Conservation (phyloP, 176 grass and related monocot genomes). For the Musa itinerans region DNA sequence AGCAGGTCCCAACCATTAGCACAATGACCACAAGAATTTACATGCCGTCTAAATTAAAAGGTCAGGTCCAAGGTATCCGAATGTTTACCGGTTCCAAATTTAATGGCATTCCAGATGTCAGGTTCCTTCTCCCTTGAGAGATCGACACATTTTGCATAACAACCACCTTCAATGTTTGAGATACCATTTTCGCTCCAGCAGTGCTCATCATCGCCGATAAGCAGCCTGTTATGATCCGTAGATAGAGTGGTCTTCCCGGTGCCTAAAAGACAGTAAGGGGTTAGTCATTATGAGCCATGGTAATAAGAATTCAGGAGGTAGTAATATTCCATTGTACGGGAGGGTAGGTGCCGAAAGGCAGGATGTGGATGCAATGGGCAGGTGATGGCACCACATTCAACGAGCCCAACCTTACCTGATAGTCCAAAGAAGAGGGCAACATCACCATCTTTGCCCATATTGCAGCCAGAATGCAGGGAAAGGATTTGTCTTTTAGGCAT, state of each 20-base stretch:
- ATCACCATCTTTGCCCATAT: constrained; percentile 90
- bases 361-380: constrained; percentile 44
- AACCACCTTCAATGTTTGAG: constrained; percentile 96
- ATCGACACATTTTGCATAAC: constrained; percentile 95
- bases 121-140: constrained; percentile 80
- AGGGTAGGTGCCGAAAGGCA: constrained; percentile 10
- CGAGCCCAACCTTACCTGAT: constrained; percentile 64
- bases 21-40: not conserved
- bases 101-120: constrained; percentile 98
- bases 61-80: no score
- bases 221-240: constrained; percentile 75
- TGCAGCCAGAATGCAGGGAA: constrained; percentile 94
- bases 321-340: not conserved
- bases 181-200: constrained; percentile 90
- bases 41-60: not conserved
- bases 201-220: constrained; percentile 93
- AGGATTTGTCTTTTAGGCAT: constrained; percentile 93
- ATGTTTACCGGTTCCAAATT: constrained; percentile 79
- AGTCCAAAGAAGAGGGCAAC: constrained; percentile 99
- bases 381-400: constrained; percentile 44
- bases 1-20: not conserved
- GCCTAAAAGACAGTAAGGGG: constrained; percentile 27
- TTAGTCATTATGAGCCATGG: not conserved
- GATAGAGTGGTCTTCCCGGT: constrained; percentile 94
- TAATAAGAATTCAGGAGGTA: not conserved